phyloP scores from a whole-genome alignment of 768 basidiomycete species.

The Boletellus ananiceps region DNA sequence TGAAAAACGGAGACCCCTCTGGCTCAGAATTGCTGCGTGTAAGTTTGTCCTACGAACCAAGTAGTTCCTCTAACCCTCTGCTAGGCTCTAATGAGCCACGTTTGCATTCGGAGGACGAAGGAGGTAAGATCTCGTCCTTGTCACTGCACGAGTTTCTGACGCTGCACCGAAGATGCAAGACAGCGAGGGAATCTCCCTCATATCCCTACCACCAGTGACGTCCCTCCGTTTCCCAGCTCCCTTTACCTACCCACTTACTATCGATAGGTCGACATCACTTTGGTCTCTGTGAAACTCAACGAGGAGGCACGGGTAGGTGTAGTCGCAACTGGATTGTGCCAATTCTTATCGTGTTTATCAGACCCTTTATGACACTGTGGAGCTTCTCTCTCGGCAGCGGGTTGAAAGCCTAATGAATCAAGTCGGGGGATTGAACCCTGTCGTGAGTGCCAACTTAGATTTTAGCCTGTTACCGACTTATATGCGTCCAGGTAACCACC shows the following conservation, averaged over 20 bases:
- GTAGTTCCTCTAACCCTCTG: slow-evolving; percentile 5
- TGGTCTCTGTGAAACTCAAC: slow-evolving; percentile 62
- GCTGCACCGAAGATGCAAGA: slow-evolving; percentile 69
- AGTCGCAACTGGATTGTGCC: no score
- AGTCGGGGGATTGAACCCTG: slow-evolving; percentile 35
- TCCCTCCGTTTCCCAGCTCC: background rate
- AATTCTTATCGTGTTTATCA: slow-evolving; percentile 22
- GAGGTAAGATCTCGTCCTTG: slow-evolving; percentile 43
- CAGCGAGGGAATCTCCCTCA: slow-evolving; percentile 61
- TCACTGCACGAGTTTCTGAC: slow-evolving; percentile 16
- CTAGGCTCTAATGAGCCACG: slow-evolving; percentile 71
- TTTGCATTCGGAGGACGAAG: slow-evolving; percentile 80
- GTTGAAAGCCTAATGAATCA: slow-evolving; percentile 50
- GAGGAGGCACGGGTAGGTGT: slow-evolving; percentile 58
- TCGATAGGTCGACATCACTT: slow-evolving; percentile 68
- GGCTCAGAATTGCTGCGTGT: slow-evolving; percentile 73
- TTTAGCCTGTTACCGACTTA: slow-evolving; percentile 1
- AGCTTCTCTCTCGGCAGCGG: slow-evolving; percentile 56
- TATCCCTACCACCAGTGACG: slow-evolving; percentile 68
- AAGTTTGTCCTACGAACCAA: slow-evolving; percentile 15
- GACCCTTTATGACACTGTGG: slow-evolving; percentile 68
- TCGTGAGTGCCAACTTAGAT: slow-evolving; percentile 30
- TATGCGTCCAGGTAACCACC: slow-evolving; percentile 48
- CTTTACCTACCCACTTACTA: slow-evolving; percentile 3
- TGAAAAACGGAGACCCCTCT: slow-evolving; percentile 61